phyloP scores from a whole-genome alignment of 1,284 basidiomycete genomes.

The Anthracocystis walkeri region DNA sequence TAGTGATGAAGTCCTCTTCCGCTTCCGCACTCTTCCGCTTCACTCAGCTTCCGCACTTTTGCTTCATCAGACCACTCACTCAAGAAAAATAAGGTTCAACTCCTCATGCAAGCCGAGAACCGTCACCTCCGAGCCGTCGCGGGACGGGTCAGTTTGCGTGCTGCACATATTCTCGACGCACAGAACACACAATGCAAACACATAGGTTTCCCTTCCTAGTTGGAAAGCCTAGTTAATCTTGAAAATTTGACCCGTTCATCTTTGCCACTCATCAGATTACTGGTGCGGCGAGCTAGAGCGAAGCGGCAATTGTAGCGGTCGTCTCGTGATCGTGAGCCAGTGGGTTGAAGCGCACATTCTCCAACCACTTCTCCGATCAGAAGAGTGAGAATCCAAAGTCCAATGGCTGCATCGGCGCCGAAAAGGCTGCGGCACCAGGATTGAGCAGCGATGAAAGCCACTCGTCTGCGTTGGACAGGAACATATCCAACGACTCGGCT shows the following conservation, averaged over 20 bases:
- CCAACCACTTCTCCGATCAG: not conserved
- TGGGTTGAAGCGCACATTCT: not conserved
- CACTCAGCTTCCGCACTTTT: not conserved
- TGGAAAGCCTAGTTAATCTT: too few species aligned
- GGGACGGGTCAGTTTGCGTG: not conserved
- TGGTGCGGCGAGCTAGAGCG: too few species aligned
- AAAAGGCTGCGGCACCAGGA: slow-evolving; percentile 35
- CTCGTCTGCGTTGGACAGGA: slow-evolving; percentile 44
- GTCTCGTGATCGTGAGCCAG: too few species aligned
- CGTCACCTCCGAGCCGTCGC: not conserved
- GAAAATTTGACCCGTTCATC: too few species aligned
- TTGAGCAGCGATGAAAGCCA: slow-evolving; percentile 48
- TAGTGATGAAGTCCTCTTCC: not conserved
- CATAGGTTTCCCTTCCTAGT: too few species aligned
- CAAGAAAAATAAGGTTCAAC: not conserved
- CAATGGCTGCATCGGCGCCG: slow-evolving; percentile 31
- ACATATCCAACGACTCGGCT: slow-evolving; percentile 42
- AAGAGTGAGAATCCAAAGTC: slow-evolving; percentile 43
- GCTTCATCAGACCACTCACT: not conserved
- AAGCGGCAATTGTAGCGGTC: too few species aligned
- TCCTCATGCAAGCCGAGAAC: too few species aligned
- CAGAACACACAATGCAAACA: too few species aligned
- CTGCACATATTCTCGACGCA: not conserved
- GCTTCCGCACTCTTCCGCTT: not conserved
- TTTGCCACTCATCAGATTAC: too few species aligned